A percentile compares a stretch with the other conserved stretches of the same genome.
Conservation (phyloP, 2,329 filamentous ascomycete species). For the Colletotrichum sp. region DNA sequence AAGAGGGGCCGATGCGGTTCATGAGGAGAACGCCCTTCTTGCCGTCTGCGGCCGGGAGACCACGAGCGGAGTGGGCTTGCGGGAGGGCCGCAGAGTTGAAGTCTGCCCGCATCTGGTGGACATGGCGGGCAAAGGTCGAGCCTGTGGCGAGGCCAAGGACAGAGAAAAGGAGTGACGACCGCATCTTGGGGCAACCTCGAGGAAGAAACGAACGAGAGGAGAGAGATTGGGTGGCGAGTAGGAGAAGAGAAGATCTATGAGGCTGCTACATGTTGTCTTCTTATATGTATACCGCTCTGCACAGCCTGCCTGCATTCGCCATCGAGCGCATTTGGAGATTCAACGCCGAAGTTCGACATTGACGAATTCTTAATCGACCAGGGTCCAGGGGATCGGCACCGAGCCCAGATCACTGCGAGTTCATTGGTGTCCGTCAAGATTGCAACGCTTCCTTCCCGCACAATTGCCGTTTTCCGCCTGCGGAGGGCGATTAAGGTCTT, state of each 20-base stretch:
- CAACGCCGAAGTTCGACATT: background rate
- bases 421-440: background rate
- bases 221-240: background rate
- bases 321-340: background rate
- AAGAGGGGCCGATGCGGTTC: constrained; percentile 8
- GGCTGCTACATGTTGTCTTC: background rate
- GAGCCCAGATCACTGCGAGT: background rate
- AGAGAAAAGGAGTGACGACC: background rate
- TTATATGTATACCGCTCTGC: background rate
- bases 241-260: background rate
- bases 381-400: background rate
- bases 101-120: constrained; percentile 3
- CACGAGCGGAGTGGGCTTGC: constrained; percentile 1
- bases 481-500: background rate
- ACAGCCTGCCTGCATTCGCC: background rate
- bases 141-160: background rate
- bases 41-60: constrained; percentile 5
- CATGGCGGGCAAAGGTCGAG: background rate
- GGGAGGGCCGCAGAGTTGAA: background rate
- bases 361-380: background rate
- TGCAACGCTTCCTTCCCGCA: background rate
- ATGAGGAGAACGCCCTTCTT: constrained; percentile 13
- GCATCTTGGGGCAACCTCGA: background rate
- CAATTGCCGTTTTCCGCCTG: constrained; percentile 1
- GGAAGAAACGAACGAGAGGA: background rate